Evolutionary conservation across 2,329 filamentous ascomycete species (phyloP), one percentile per base, ranked within the genome.

Genomic region (Colletotrichum incanum): DNA sequence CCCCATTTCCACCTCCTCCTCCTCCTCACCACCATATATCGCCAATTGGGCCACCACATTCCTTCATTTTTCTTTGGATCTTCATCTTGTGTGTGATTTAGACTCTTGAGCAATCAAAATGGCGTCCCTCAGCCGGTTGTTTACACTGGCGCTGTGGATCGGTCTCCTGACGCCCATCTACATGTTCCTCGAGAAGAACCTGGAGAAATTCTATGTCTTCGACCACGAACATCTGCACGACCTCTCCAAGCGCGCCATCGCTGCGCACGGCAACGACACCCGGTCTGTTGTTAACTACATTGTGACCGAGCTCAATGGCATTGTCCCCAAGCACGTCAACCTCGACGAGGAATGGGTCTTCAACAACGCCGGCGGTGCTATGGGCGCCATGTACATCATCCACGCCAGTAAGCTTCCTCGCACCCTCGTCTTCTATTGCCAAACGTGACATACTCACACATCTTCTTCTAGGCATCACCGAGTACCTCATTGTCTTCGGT

Each of bases 341-440:
- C 80, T 89, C 67, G 85, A 92, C 71, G 90, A 96, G 84, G 93
- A 96, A 82, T 97, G 94, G 94, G 87, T 97, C 56, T 96, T 97
- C 78, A 97, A 97, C 87, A 97, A 97, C 79, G 94, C 94, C 63
- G 94, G 94, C 64, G 94, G 94, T 74, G 94, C 94, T 64, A 97
- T 97, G 94, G 94, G 94, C 67, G 93, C 89, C 78, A 96, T 97
- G 94, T 95, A 94, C 82, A 92, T 97, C 75, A 92, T 97, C 77
- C 94, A 97, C 80, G 93, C 94, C 72, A 95, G 93, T 93, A 82
- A 81, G 90, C n/a, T 52, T 47, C 31, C 50, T 34, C 43, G 34
- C 41, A 9, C 5, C 31, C 2, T 18, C 5, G 20, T 20, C 9
- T 3, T 7, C 28, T 39, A 18, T 20, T 23, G 18, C 2, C 12